These are phyloP conservation scores for Grigorovia yakushimaensis DNA, from an alignment of 805 yeast species.

Conservation along the genomic window DNA sequence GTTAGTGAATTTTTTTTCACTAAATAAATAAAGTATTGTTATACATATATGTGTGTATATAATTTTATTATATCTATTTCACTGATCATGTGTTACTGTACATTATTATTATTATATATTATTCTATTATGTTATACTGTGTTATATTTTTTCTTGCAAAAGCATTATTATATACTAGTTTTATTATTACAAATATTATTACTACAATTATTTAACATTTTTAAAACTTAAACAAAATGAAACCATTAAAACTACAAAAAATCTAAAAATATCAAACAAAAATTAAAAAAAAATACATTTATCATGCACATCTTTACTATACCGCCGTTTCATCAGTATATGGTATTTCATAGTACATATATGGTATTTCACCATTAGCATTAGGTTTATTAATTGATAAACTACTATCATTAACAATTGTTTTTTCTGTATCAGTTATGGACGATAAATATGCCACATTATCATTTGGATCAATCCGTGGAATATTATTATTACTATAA, in stretches of 20 bases:
- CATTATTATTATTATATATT: too few species aligned
- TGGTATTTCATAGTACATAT: not conserved
- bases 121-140: too few species aligned
- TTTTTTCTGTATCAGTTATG: not conserved
- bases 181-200: not conserved
- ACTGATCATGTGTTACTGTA: too few species aligned
- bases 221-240: too few species aligned
- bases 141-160: too few species aligned
- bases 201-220: not conserved
- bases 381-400: constrained; percentile 8
- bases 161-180: too few species aligned
- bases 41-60: too few species aligned
- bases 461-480: constrained; percentile 3
- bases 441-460: constrained; percentile 1
- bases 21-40: too few species aligned
- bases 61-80: not conserved
- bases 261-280: not conserved
- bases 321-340: not conserved
- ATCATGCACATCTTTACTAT: not conserved
- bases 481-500: constrained; percentile 2
- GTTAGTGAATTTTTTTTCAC: constrained; percentile 14
- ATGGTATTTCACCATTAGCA: not conserved
- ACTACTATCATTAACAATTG: constrained; percentile 11
- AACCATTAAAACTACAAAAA: not conserved
- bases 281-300: not conserved